Percentiles rank a stretch among this genome's conserved stretches.
These are phyloP conservation scores for Botrytis aclada DNA, from an alignment of 2,329 filamentous ascomycete species.

Conservation along the genomic window DNA sequence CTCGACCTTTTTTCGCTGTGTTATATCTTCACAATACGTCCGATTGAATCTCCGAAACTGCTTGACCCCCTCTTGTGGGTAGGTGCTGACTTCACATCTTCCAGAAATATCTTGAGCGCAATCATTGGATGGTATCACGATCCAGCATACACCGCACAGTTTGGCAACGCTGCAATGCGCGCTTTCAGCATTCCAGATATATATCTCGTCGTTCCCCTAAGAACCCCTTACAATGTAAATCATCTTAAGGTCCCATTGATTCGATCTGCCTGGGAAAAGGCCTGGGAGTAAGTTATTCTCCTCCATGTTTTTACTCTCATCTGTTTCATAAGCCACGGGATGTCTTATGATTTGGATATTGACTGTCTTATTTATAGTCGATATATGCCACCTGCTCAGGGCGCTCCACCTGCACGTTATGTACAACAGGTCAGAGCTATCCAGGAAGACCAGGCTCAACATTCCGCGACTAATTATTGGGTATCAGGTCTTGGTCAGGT, in stretches of 20 bases:
- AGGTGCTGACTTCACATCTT: neutral
- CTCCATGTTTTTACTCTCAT: no score
- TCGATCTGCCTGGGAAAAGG: neutral
- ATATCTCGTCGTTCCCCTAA: neutral
- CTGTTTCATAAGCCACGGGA: neutral
- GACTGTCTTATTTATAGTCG: neutral
- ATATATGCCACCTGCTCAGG: neutral
- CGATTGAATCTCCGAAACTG: no score
- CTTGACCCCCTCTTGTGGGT: neutral
- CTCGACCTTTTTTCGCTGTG: no score
- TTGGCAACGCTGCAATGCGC: neutral
- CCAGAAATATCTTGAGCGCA: neutral
- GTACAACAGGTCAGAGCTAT: no score
- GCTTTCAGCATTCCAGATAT: neutral
- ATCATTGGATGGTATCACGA: neutral
- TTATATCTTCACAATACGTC: neutral
- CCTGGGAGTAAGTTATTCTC: neutral
- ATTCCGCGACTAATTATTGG: rapidly evolving
- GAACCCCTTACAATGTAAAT: neutral
- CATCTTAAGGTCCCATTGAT: neutral
- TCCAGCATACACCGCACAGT: neutral
- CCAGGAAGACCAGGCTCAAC: neutral
- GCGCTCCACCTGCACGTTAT: neutral
- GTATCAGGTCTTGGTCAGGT: neutral
- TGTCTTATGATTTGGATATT: neutral